Evolutionary conservation across 2,329 filamentous ascomycete species (phyloP).

Genomic region (Diaporthe aspalathi): DNA sequence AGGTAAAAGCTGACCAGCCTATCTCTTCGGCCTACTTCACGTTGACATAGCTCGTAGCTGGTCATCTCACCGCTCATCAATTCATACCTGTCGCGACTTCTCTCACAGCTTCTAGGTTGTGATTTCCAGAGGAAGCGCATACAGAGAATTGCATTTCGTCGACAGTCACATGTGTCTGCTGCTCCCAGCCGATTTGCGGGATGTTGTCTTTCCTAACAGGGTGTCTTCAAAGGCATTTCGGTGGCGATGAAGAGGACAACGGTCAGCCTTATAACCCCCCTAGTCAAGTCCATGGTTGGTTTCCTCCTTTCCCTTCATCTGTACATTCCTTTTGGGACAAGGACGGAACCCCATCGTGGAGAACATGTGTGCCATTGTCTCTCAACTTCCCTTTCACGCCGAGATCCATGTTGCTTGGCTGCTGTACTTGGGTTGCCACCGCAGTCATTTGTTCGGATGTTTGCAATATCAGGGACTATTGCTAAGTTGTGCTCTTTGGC

Average conservation of each 20-base stretch:
- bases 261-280: neutral
- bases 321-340: too few relatives aligned
- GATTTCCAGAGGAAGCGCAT: neutral
- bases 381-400: neutral
- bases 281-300: neutral
- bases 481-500: too few relatives aligned
- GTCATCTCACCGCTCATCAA: slow-evolving; percentile 21
- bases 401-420: neutral
- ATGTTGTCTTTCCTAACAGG: slow-evolving; percentile 24
- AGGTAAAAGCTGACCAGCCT: slow-evolving; percentile 10
- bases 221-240: slow-evolving; percentile 3
- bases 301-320: neutral
- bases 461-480: neutral
- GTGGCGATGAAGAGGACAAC: neutral
- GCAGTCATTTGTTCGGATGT: neutral
- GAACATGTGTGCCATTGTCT: neutral
- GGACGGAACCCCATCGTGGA: too few relatives aligned
- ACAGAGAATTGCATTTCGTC: neutral
- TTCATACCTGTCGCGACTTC: neutral
- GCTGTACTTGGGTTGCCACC: too few relatives aligned
- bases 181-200: neutral
- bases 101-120: neutral
- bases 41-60: slow-evolving; percentile 6
- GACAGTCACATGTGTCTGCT: too few relatives aligned
- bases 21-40: neutral